Percentiles rank a stretch among this genome's conserved stretches.
Evolutionary conservation across 2,329 filamentous ascomycete species (phyloP).

Genomic region (Clonostachys byssicola): DNA sequence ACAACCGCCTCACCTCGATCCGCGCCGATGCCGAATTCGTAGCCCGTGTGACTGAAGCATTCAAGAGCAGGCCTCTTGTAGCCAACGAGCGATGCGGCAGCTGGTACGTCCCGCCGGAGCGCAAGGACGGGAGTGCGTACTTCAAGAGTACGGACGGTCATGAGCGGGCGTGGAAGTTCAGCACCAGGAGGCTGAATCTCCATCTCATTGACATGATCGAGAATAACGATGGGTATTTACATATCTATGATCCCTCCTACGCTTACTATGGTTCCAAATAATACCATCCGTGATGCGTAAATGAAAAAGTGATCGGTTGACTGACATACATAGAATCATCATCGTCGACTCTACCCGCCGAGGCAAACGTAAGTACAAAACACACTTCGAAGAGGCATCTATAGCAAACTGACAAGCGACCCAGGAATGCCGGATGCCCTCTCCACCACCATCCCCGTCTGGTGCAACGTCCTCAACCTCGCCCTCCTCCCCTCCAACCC

Average conservation of each 20-base stretch:
- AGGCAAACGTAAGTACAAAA: conserved; percentile 64
- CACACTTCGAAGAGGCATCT: neutral
- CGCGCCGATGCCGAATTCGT: conserved; percentile 74
- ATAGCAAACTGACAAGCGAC: conserved; percentile 4
- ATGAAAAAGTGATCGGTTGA: neutral
- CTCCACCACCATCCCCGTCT: conserved; percentile 89
- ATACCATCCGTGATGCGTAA: neutral
- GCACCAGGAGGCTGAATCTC: conserved; percentile 77
- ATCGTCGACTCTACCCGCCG: conserved; percentile 90
- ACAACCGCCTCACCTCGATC: conserved; percentile 81
- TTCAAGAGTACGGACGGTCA: conserved; percentile 99
- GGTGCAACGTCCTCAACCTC: conserved; percentile 83
- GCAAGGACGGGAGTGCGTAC: conserved; percentile 74
- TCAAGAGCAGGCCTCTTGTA: conserved; percentile 60
- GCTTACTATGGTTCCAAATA: neutral
- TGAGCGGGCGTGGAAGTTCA: conserved; percentile 86
- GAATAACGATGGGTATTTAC: conserved; percentile 50
- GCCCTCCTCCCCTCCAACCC: conserved; percentile 63
- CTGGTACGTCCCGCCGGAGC: conserved; percentile 76
- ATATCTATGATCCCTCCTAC: conserved; percentile 30
- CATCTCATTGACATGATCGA: conserved; percentile 70
- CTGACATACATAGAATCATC: conserved; percentile 50
- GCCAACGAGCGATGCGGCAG: conserved; percentile 95
- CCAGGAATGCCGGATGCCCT: conserved; percentile 87
- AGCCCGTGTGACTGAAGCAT: conserved; percentile 48